These are phyloP conservation scores for Avena insularis DNA, from an alignment of 176 grass and related monocot species.

Conservation along the genomic window DNA sequence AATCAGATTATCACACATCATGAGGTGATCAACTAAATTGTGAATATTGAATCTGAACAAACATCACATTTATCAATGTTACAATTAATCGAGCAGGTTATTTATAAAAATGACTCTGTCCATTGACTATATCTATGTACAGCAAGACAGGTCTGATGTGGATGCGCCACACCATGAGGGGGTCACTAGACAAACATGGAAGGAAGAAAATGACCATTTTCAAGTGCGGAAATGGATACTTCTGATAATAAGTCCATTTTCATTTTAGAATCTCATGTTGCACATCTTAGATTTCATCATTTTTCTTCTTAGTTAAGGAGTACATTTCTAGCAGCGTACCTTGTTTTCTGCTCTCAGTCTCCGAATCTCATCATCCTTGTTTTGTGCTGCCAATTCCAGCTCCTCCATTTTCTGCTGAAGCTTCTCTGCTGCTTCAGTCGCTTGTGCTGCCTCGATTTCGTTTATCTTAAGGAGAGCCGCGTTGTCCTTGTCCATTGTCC, in stretches of 20 bases:
- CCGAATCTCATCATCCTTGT: conserved; percentile 45
- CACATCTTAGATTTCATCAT: neutral
- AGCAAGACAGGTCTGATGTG: neutral
- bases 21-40: neutral
- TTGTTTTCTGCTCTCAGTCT: conserved; percentile 47
- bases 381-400: conserved; percentile 25
- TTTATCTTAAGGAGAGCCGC: neutral
- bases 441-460: neutral
- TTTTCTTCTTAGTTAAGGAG: neutral
- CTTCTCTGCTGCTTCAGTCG: conserved; percentile 54
- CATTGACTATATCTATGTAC: neutral
- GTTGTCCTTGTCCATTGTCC: neutral
- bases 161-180: neutral
- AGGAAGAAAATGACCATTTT: neutral
- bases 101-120: neutral
- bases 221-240: conserved; percentile 33
- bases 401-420: conserved; percentile 36
- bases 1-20: neutral
- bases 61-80: neutral
- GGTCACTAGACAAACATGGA: neutral
- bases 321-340: conserved; percentile 13
- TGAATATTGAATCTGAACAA: neutral
- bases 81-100: neutral
- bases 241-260: neutral
- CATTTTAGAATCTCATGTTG: neutral